Evolutionary conservation across 2,329 filamentous ascomycete genomes (phyloP), one percentile per base, ranked within the genome.

Genomic region (Cladosporium sp.): DNA sequence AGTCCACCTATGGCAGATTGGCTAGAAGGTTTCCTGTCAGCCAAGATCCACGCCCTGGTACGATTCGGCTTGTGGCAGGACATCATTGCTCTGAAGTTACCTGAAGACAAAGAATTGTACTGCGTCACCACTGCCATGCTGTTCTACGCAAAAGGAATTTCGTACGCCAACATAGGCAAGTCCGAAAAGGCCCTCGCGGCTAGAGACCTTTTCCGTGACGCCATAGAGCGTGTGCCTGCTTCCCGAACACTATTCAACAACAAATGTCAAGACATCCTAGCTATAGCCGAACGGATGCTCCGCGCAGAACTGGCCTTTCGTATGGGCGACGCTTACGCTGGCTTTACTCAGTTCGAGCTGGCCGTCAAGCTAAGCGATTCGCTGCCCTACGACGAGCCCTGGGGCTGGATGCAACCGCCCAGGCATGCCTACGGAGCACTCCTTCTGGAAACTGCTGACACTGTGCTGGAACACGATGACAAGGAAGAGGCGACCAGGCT

Each of bases 1-100:
- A 85, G 83, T 0, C 87, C 87, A 0, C 87, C 87, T 0, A 90
- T 92, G 88, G 88, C 88, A 0, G 88, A 92, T 70, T 92, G 87
- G 84, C 76, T 91, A 0, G 89, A 92, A 71, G 82, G 82, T 1
- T 90, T 90, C 63, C 72, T 88, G 3, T 81, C 82, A 1, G 84
- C 90, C 70, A 81, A 84, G 3, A 76, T 87, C 2, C 89, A 93
- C 69, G 85, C 86, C 0, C 76, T 89, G 12, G 79, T 93, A 45
- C 84, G 89, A 0, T 93, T 92, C 65, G 89, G 89, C 0, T 76
- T 75, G 15, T 92, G 89, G 89, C 66, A 84, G 0, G 86, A 90
- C 0, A 76, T 92, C 22, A 72, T 88, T 8, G 72, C 74, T 1
- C 71, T 89, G 0, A 60, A 73, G 0, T 61, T 88, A 0, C 88